Percentiles rank a stretch among this genome's conserved stretches.
Evolutionary conservation across 257 asterid species (phyloP).

Genomic region (Solanum sitiens): DNA sequence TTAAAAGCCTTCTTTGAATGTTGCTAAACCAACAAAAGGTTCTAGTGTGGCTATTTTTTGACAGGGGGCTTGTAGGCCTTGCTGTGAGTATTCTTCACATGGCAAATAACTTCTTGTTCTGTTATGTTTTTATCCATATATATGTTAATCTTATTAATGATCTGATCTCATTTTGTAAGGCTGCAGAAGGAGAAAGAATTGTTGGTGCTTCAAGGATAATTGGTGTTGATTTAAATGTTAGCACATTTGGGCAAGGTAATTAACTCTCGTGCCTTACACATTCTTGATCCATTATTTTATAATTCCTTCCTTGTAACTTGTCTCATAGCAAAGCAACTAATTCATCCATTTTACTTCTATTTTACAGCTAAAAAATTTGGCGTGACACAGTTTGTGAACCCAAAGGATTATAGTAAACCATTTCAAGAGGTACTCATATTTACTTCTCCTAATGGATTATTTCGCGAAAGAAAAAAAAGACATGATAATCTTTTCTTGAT

Average conservation of each 20-base stretch:
- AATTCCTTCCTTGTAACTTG: too few relatives aligned
- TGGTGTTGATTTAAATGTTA: conserved; percentile 53
- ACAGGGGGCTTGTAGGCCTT: conserved; percentile 69
- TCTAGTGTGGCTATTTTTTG: conserved; percentile 65
- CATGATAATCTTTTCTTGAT: too few relatives aligned
- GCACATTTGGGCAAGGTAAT: conserved; percentile 46
- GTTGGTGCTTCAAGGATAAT: conserved; percentile 74
- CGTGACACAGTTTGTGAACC: conserved; percentile 70
- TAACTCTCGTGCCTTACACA: too few relatives aligned
- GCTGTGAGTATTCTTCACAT: conserved; percentile 24
- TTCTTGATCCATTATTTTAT: too few relatives aligned
- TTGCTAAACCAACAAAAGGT: conserved; percentile 62
- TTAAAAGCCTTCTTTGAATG: conserved; percentile 47
- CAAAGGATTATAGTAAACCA: conserved; percentile 53
- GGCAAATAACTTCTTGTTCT: too few relatives aligned
- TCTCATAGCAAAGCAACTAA: too few relatives aligned
- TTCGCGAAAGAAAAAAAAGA: too few relatives aligned
- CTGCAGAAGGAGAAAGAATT: conserved; percentile 83
- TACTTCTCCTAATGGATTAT: not conserved
- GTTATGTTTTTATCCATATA: too few relatives aligned
- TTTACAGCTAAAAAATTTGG: conserved; percentile 53
- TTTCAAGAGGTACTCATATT: conserved; percentile 50
- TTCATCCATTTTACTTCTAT: too few relatives aligned
- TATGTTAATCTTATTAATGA: too few relatives aligned
- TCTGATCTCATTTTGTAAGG: conserved; percentile 16